phyloP scores from a whole-genome alignment of 2,329 filamentous ascomycete species.

The Fonsecaea erecta region DNA sequence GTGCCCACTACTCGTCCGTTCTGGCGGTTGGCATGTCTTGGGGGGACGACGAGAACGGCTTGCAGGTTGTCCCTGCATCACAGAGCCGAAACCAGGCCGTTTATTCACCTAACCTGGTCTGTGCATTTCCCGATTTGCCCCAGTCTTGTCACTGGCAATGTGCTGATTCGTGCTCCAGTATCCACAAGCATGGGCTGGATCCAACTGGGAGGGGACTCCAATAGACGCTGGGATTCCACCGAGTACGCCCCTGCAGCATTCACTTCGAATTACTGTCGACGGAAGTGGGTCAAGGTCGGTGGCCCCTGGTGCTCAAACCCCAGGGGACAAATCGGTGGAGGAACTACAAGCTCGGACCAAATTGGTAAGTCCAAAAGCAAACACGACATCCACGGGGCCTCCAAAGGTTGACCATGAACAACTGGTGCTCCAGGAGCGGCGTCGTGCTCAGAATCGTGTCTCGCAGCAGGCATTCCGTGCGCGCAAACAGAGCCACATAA shows the following conservation, averaged over 20 bases:
- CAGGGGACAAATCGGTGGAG: not conserved
- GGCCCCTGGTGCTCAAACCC: not conserved
- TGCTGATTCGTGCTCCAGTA: not conserved
- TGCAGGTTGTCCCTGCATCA: not conserved
- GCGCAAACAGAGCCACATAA: conserved; percentile 87
- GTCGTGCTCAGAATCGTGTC: conserved; percentile 90
- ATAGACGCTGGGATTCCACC: not conserved
- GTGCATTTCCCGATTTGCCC: not conserved
- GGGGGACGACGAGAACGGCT: not conserved
- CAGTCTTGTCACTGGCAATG: not conserved
- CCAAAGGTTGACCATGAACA: not conserved
- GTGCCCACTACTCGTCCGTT: not conserved
- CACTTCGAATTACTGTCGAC: not conserved
- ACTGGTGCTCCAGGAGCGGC: conserved; percentile 60
- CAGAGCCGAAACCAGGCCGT: not conserved
- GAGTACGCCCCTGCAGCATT: not conserved
- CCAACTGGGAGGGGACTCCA: not conserved
- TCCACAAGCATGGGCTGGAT: not conserved
- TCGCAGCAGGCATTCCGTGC: conserved; percentile 91
- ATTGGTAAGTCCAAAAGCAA: not conserved
- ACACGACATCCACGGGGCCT: not conserved
- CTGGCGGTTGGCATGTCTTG: not conserved
- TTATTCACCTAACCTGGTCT: not conserved
- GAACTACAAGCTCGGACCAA: not conserved
- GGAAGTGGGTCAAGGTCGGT: not conserved